These are phyloP conservation scores for Penicillium sp. DNA, from an alignment of 2,329 filamentous ascomycete genomes.

Conservation along the genomic window DNA sequence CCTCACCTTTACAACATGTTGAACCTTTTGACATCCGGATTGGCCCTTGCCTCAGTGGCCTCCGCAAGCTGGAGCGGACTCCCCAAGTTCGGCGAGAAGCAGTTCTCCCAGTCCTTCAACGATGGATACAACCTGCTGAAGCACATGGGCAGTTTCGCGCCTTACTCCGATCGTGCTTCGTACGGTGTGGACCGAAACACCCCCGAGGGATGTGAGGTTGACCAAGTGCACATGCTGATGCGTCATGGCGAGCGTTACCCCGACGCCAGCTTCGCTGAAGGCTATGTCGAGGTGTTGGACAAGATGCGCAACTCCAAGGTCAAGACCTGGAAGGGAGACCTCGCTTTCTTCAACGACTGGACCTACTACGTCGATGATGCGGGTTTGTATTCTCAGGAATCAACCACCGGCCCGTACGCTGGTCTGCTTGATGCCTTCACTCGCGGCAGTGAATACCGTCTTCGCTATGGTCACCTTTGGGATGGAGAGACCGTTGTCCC, in stretches of 20 bases:
- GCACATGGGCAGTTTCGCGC: background rate
- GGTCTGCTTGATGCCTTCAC: conserved; percentile 16
- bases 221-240: conserved; percentile 25
- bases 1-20: background rate
- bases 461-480: conserved; percentile 22
- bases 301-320: background rate
- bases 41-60: background rate
- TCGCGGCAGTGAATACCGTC: conserved; percentile 20
- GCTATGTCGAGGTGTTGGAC: conserved; percentile 2
- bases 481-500: conserved; percentile 13
- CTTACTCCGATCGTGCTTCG: conserved; percentile 16
- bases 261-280: conserved; percentile 15
- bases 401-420: conserved; percentile 18
- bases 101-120: background rate
- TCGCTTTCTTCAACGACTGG: conserved; percentile 23
- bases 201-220: conserved; percentile 19
- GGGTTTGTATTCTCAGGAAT: conserved; percentile 18
- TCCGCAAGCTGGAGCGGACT: background rate
- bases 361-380: conserved; percentile 20
- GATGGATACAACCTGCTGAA: background rate
- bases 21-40: background rate
- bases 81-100: background rate
- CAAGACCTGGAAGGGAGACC: conserved; percentile 14
- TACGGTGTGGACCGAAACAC: conserved; percentile 21
- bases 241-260: conserved; percentile 29